Evolutionary conservation across 257 asterid genomes (phyloP).

Genomic region (Solanum stenotomum): DNA sequence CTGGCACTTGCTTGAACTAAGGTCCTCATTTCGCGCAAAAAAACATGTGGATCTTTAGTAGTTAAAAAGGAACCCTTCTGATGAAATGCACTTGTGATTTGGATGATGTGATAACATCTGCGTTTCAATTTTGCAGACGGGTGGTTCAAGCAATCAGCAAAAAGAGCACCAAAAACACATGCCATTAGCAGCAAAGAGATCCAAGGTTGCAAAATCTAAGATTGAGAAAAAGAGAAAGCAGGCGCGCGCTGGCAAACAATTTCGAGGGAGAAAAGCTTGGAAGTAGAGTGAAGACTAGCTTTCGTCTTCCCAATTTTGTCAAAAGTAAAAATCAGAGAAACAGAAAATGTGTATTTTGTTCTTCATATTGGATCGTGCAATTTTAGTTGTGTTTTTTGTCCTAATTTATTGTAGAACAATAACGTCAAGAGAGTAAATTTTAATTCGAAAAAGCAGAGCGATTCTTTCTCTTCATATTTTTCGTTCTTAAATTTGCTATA

Average conservation of each 20-base stretch:
- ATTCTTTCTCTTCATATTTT: not conserved
- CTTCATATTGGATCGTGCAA: not conserved
- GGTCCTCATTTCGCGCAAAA: not conserved
- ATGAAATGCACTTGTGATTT: not conserved
- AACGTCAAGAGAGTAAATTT: not conserved
- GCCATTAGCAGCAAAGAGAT: conserved; percentile 72
- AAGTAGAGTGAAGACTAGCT: conserved; percentile 21
- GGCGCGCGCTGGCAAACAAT: conserved; percentile 48
- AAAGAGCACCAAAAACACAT: conserved; percentile 67
- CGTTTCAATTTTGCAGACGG: conserved; percentile 40
- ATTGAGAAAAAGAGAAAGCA: conserved; percentile 37
- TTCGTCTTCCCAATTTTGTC: not conserved
- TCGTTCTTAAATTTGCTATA: not conserved
- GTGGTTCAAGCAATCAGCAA: conserved; percentile 71
- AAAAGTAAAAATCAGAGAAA: not conserved
- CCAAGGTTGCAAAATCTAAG: conserved; percentile 36
- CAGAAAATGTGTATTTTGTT: not conserved
- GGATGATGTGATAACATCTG: not conserved
- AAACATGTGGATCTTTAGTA: not conserved
- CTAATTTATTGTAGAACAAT: not conserved
- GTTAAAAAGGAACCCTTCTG: not conserved
- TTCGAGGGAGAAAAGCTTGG: conserved; percentile 97
- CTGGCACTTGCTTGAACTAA: not conserved
- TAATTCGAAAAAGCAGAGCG: not conserved
- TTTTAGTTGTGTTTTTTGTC: not conserved